Evolutionary conservation across 805 yeast genomes (phyloP).

Genomic region (Yarrowia bubula): DNA sequence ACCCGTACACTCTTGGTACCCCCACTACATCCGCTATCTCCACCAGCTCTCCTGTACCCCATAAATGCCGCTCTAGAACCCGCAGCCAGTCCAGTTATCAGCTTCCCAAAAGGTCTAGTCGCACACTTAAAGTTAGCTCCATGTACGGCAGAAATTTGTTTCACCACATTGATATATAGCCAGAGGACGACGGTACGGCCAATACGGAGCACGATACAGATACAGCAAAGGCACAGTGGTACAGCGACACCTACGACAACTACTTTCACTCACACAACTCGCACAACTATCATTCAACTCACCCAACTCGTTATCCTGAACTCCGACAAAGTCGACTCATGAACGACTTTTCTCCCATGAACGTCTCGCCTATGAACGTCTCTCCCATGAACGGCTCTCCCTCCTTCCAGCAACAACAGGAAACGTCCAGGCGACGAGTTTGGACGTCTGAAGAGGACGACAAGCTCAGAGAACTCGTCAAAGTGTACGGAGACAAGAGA

Average conservation of each 20-base stretch:
- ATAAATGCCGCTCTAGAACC: background rate
- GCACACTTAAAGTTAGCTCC: slow-evolving; percentile 19
- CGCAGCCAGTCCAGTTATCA: slow-evolving; percentile 3
- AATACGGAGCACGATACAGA: too few species aligned
- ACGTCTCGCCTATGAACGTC: slow-evolving; percentile 19
- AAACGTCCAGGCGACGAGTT: slow-evolving; percentile 33
- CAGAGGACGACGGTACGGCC: too few species aligned
- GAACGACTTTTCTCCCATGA: slow-evolving; percentile 26
- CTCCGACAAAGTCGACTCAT: too few species aligned
- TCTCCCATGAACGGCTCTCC: slow-evolving; percentile 23
- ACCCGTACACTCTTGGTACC: too few species aligned
- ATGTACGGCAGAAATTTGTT: slow-evolving; percentile 25
- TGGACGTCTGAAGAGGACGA: slow-evolving; percentile 81
- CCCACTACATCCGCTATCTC: background rate
- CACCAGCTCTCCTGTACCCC: slow-evolving; percentile 7
- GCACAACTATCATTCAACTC: too few species aligned
- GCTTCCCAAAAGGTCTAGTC: slow-evolving; percentile 24
- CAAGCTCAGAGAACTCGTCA: slow-evolving; percentile 44
- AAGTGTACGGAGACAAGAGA: slow-evolving; percentile 49
- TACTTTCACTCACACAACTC: too few species aligned
- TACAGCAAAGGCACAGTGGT: too few species aligned
- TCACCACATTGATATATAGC: background rate
- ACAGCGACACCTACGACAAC: too few species aligned
- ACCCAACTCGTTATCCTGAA: too few species aligned
- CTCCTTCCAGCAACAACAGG: slow-evolving; percentile 1